Evolutionary conservation across 345 rosid genomes (phyloP).

Genomic region (Laguncularia racemosa): DNA sequence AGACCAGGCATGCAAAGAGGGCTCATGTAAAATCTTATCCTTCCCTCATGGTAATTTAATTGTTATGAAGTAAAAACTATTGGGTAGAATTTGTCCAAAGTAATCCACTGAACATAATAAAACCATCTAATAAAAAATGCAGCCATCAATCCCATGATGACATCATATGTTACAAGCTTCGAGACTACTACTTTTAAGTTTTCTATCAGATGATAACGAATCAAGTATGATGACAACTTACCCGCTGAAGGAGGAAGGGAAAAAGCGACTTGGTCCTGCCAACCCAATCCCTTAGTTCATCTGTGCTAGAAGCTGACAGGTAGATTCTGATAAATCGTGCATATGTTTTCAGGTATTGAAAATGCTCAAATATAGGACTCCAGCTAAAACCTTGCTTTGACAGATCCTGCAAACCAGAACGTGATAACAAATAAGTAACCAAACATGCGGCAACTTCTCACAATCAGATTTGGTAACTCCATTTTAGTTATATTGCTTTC

Average conservation of each 20-base stretch:
- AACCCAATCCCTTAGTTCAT: constrained; percentile 46
- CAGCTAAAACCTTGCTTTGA: no score
- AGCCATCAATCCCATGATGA: no score
- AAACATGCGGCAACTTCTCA: background rate
- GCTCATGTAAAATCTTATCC: no score
- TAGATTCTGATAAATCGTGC: constrained; percentile 39
- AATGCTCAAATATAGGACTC: constrained; percentile 23
- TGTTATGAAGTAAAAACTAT: no score
- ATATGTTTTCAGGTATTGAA: constrained; percentile 34
- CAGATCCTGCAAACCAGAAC: constrained; percentile 4
- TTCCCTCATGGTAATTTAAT: no score
- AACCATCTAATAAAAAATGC: no score
- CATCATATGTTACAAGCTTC: constrained; percentile 29
- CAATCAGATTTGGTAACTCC: background rate
- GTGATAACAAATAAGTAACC: background rate
- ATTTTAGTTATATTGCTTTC: background rate
- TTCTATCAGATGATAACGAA: background rate
- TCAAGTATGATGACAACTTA: constrained; percentile 1
- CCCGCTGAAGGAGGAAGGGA: constrained; percentile 44
- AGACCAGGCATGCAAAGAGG: no score
- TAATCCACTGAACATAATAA: no score
- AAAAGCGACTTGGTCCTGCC: constrained; percentile 67
- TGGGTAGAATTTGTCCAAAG: no score
- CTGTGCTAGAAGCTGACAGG: constrained; percentile 35
- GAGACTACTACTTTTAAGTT: background rate